Conservation (phyloP, 129 eudicot species). For the Arctium minus region DNA sequence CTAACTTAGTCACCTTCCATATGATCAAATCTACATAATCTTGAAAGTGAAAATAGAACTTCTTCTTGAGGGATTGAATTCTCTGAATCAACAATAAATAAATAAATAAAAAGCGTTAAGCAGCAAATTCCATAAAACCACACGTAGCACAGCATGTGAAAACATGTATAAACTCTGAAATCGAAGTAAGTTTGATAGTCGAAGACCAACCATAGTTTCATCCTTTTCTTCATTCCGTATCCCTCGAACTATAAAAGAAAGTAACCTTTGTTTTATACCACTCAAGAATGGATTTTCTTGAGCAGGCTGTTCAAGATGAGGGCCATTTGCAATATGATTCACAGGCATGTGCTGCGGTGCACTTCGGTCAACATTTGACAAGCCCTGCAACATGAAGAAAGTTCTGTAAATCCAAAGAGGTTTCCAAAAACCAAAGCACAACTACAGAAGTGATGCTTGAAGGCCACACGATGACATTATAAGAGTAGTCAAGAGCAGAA, state of each 20-base stretch:
- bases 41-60: conserved; percentile 92
- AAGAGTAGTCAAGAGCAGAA: no score
- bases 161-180: not conserved
- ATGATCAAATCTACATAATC: conserved; percentile 93
- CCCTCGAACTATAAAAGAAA: conserved; percentile 82
- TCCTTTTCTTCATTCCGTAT: conserved; percentile 89
- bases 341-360: conserved; percentile 29
- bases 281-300: conserved; percentile 58
- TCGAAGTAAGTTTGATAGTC: conserved; percentile 11
- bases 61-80: conserved; percentile 89
- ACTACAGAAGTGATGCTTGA: not conserved
- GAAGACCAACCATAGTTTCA: conserved; percentile 62
- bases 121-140: conserved; percentile 6
- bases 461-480: not conserved
- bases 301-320: conserved; percentile 33
- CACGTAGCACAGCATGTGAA: not conserved
- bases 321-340: conserved; percentile 42
- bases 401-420: not conserved
- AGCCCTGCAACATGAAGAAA: conserved; percentile 35
- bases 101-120: not conserved
- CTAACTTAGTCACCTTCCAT: conserved; percentile 67
- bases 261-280: conserved; percentile 91
- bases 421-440: not conserved
- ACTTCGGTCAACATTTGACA: conserved; percentile 38
- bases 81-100: conserved; percentile 49